Conservation (phyloP, 768 basidiomycete genomes). For the Cystobasidiopsis lactophilus region DNA sequence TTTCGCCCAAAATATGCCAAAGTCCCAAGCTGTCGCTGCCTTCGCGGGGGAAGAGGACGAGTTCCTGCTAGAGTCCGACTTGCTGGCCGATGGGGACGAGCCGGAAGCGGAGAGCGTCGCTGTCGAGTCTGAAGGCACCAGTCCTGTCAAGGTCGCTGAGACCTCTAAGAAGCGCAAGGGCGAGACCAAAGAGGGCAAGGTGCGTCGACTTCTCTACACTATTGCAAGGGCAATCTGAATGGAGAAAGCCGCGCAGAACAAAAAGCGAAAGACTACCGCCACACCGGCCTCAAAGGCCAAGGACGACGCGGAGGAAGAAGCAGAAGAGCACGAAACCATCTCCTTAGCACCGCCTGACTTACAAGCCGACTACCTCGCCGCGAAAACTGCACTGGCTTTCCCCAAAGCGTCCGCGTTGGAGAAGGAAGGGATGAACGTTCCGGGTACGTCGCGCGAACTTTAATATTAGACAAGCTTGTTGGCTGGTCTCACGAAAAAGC, state of each 20-base stretch:
- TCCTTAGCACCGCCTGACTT: slow-evolving; percentile 37
- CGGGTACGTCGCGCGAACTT: slow-evolving; percentile 34
- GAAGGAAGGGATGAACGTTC: slow-evolving; percentile 53
- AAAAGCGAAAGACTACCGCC: too few species aligned
- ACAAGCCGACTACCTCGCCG: slow-evolving; percentile 41
- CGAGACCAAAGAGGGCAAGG: not conserved
- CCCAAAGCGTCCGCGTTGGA: slow-evolving; percentile 52
- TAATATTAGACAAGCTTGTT: not conserved
- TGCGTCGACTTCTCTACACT: too few species aligned
- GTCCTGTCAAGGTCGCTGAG: too few species aligned
- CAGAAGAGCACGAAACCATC: slow-evolving; percentile 26
- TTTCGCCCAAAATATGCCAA: too few species aligned
- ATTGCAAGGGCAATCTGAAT: not conserved
- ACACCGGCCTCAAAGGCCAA: too few species aligned
- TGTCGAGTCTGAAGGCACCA: too few species aligned
- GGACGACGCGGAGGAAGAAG: slow-evolving; percentile 19
- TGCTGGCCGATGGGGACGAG: too few species aligned
- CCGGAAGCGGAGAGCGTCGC: too few species aligned
- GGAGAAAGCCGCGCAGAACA: not conserved
- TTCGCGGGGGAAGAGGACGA: too few species aligned
- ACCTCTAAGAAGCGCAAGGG: too few species aligned
- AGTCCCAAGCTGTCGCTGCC: too few species aligned
- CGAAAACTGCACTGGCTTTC: slow-evolving; percentile 47
- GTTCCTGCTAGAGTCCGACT: too few species aligned
- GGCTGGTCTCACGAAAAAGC: not conserved